These are phyloP conservation scores for Corynascus novoguineensis DNA, from an alignment of 495 filamentous ascomycete genomes.

Conservation along the genomic window DNA sequence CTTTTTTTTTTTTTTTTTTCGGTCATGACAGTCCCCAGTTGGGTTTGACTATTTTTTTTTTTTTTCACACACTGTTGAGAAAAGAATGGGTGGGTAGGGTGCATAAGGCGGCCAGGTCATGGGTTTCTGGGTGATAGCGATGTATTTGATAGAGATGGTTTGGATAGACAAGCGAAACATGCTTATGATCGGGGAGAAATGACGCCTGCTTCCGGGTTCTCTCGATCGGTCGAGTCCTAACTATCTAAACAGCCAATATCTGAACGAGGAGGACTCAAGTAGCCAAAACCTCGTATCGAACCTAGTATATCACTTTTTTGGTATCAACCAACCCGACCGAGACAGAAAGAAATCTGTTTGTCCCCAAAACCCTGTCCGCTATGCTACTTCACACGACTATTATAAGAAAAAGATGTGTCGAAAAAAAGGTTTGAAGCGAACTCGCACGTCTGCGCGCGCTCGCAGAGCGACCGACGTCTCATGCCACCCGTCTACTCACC, in stretches of 20 bases:
- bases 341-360: not conserved
- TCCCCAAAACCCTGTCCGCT: conserved; percentile 2
- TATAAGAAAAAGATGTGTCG: conserved; percentile 4
- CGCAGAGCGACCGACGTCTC: not conserved
- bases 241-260: too few species aligned
- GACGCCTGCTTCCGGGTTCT: too few species aligned
- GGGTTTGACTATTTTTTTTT: not conserved
- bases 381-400: conserved; percentile 12
- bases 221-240: too few species aligned
- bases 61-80: too few species aligned
- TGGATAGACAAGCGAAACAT: conserved; percentile 2
- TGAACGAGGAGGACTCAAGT: too few species aligned
- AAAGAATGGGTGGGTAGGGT: not conserved
- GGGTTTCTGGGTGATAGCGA: not conserved
- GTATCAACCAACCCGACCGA: not conserved
- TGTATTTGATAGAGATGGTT: not conserved
- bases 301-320: too few species aligned
- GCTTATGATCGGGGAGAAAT: too few species aligned
- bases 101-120: not conserved
- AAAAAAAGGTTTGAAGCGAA: conserved; percentile 6
- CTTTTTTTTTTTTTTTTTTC: not conserved
- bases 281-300: too few species aligned
- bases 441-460: not conserved
- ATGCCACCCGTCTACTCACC: not conserved
- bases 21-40: not conserved